Evolutionary conservation across 1,284 basidiomycete genomes (phyloP), one percentile per base, ranked within the genome.

Genomic region (Crocinoboletus sp.): DNA sequence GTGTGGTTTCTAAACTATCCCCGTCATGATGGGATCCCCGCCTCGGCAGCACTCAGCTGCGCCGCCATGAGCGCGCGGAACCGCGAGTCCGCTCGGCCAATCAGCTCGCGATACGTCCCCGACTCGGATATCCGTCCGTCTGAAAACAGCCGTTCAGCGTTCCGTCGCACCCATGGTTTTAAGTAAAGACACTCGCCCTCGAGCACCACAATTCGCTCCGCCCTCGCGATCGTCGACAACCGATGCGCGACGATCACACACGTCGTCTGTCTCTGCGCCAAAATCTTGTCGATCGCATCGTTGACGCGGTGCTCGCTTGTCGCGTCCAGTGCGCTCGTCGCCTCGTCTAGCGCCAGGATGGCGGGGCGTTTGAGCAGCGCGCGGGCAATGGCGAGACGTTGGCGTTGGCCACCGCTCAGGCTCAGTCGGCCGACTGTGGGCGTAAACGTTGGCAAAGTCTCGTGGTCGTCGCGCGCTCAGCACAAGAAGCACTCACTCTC

Each of bases 191-290:
- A 20, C 67, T 28, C 34, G 83, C 82, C 82, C 69, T 95, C 92
- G 22, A 96, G 73, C 13, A 94, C 90, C 7, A 91, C 84, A 38
- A 94, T 89, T 24, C 85, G 73, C 59, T 93, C 89, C 2, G 88
- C 90, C 45, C 85, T 74, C 15, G 85, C 90, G 50, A 92, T 92
- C 9, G 87, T 92, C 16, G 84, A 89, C 38, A 92, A 62, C 45
- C 93, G 74, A 66, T 95, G 93, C 0, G 93, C 93, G 19, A 94
- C 90, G 44, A 95, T 83, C 31, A 96, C 69, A 49, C 92, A 93
- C 2, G 91, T 94, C 37, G 92, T 90, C 52, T 84, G 78, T 41
- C 84, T 70, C 17, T 78, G 76, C 43, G 76, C 71, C 38, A 94
- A 73, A 49, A 96, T 93, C 60, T 84, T 86, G 60, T 92, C 89